A percentile compares a stretch with the other conserved stretches of the same genome.
Evolutionary conservation across 257 asterid species (phyloP).

Genomic region (Nicotiana undulata): DNA sequence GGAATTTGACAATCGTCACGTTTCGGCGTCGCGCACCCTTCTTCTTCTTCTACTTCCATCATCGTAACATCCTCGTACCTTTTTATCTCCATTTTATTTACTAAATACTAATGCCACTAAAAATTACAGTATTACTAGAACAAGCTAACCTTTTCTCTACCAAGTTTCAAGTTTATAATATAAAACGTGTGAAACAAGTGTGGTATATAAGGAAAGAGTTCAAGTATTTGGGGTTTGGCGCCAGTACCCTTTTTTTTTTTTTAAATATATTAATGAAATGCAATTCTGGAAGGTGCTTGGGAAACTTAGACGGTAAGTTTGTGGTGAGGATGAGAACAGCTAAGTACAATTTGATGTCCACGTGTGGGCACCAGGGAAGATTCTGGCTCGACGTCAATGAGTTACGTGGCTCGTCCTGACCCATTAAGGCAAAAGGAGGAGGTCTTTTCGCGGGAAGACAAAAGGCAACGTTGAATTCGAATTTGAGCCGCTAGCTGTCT

Average conservation of each 20-base stretch:
- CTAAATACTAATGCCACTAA: not conserved
- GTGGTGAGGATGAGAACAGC: not conserved
- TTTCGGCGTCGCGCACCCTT: conserved; percentile 18
- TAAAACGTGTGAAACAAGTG: not conserved
- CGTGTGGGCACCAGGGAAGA: not conserved
- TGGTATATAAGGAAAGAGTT: not conserved
- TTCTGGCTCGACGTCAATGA: not conserved
- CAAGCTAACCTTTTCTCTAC: not conserved
- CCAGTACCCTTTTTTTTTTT: too few species aligned
- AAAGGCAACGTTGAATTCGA: not conserved
- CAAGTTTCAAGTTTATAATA: not conserved
- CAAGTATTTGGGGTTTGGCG: not conserved
- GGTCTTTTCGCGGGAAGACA: not conserved
- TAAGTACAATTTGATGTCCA: not conserved
- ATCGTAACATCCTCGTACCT: conserved; percentile 1
- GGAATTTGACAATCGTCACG: conserved; percentile 13
- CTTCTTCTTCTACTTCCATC: not conserved
- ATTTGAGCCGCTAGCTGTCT: not conserved
- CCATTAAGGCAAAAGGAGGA: not conserved
- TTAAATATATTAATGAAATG: not conserved
- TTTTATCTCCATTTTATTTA: not conserved
- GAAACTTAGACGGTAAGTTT: not conserved
- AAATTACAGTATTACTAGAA: too few species aligned
- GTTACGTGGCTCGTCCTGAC: not conserved
- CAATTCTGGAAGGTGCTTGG: not conserved